These are phyloP conservation scores for Backusella australiensis DNA, from an alignment of 192 early-diverging fungal genomes.

Conservation along the genomic window DNA sequence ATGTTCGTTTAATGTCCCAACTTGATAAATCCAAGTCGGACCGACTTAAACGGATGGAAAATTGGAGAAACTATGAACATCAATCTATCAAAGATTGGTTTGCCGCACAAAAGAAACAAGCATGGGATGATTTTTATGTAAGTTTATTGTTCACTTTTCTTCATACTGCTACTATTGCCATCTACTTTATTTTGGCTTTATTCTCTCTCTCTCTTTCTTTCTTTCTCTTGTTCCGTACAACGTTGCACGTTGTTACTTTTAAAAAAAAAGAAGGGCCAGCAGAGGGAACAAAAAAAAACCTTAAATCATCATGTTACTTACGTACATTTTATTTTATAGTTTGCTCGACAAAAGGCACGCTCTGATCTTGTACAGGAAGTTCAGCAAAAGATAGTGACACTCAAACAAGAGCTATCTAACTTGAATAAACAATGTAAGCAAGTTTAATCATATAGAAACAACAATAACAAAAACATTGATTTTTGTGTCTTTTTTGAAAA, in stretches of 20 bases:
- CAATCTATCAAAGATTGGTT: slow-evolving; percentile 14
- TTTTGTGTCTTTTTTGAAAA: background rate
- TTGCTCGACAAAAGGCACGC: slow-evolving; percentile 1
- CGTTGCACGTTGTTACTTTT: background rate
- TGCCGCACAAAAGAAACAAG: slow-evolving; percentile 15
- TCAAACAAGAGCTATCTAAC: background rate
- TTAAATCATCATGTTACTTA: slow-evolving; percentile 5
- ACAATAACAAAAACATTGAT: background rate
- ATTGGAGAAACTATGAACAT: slow-evolving; percentile 12
- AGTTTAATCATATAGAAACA: background rate
- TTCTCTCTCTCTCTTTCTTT: background rate
- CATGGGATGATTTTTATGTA: slow-evolving; percentile 19
- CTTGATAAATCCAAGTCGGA: slow-evolving; percentile 10
- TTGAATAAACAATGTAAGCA: slow-evolving; percentile 3
- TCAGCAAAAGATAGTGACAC: background rate
- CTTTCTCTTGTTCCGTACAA: background rate
- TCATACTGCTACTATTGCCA: background rate
- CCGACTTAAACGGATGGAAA: background rate
- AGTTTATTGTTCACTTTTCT: background rate
- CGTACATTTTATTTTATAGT: background rate
- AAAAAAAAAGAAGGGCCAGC: background rate
- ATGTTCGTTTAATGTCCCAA: slow-evolving; percentile 10
- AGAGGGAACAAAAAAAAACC: background rate
- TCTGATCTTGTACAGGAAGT: slow-evolving; percentile 1
- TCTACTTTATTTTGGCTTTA: background rate